Conservation (phyloP, 2,329 filamentous ascomycete species). For the Thielaviopsis punctulata region DNA sequence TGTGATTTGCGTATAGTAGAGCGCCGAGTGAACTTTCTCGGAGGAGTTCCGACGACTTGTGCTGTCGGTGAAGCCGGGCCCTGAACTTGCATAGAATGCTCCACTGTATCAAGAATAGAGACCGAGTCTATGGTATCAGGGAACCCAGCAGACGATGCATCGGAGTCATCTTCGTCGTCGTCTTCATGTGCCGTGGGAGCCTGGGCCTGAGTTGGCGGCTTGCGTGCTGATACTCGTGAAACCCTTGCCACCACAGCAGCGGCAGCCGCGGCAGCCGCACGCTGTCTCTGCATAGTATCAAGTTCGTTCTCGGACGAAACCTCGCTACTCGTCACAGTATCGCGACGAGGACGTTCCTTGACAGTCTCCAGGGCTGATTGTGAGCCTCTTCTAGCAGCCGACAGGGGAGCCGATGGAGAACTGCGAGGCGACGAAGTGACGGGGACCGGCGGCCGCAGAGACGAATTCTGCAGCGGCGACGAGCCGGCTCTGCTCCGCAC, state of each 20-base stretch:
- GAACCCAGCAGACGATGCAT: slow-evolving; percentile 44
- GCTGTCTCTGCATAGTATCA: slow-evolving; percentile 47
- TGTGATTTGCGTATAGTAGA: slow-evolving; percentile 48
- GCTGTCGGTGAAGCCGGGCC: slow-evolving; percentile 30
- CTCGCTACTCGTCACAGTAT: slow-evolving; percentile 68
- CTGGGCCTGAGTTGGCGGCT: slow-evolving; percentile 36
- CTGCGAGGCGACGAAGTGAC: slow-evolving; percentile 28
- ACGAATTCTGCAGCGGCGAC: slow-evolving; percentile 60
- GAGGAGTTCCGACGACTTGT: slow-evolving; percentile 46
- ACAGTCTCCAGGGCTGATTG: slow-evolving; percentile 53
- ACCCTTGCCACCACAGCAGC: slow-evolving; percentile 25
- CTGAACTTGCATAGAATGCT: slow-evolving; percentile 34
- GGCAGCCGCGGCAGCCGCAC: slow-evolving; percentile 42
- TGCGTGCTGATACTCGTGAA: slow-evolving; percentile 8
- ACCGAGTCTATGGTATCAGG: slow-evolving; percentile 52
- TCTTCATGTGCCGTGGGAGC: slow-evolving; percentile 39
- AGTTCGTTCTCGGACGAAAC: slow-evolving; percentile 71
- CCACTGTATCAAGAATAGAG: slow-evolving; percentile 50
- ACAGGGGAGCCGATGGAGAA: slow-evolving; percentile 1
- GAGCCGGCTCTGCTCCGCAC: slow-evolving; percentile 72
- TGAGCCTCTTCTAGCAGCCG: slow-evolving; percentile 43
- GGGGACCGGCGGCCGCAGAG: slow-evolving; percentile 36
- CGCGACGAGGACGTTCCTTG: slow-evolving; percentile 51
- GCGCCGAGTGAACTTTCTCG: slow-evolving; percentile 39
- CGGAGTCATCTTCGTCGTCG: slow-evolving; percentile 38